phyloP scores from a whole-genome alignment of 140 eudicot genomes.

The Flaveria floridana region DNA sequence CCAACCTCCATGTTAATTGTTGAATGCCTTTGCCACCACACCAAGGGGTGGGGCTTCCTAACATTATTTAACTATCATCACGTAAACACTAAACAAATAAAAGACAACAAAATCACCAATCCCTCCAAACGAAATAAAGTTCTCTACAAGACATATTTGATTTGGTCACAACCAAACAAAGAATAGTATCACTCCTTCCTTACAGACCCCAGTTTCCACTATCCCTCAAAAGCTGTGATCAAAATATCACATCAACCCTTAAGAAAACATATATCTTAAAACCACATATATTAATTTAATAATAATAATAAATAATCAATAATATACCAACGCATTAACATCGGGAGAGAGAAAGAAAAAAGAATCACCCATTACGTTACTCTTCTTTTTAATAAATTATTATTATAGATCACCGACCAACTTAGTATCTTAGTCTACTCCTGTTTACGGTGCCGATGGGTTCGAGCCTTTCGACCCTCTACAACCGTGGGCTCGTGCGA shows the following conservation, averaged over 20 bases:
- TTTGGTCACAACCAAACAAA: slow-evolving; percentile 34
- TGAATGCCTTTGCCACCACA: no score
- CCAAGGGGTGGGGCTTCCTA: no score
- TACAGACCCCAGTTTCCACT: slow-evolving; percentile 38
- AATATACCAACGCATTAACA: background rate
- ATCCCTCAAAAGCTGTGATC: slow-evolving; percentile 33
- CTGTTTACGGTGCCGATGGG: slow-evolving; percentile 45
- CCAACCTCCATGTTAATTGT: no score
- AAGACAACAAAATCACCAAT: slow-evolving; percentile 13
- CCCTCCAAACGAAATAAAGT: slow-evolving; percentile 22
- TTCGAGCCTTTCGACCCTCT: slow-evolving; percentile 51
- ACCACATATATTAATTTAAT: background rate
- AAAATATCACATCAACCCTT: slow-evolving; percentile 8
- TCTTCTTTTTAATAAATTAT: background rate
- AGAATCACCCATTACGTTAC: slow-evolving; percentile 20
- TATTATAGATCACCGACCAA: background rate
- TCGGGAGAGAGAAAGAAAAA: background rate
- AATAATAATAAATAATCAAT: background rate
- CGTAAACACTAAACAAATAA: background rate
- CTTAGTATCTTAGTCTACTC: slow-evolving; percentile 13
- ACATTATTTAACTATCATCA: background rate
- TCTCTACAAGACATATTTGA: background rate
- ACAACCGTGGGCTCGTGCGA: slow-evolving; percentile 70
- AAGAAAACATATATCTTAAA: background rate
- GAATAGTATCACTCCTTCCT: slow-evolving; percentile 23